phyloP scores from a whole-genome alignment of 495 filamentous ascomycete genomes.

The Letharia lupina region DNA sequence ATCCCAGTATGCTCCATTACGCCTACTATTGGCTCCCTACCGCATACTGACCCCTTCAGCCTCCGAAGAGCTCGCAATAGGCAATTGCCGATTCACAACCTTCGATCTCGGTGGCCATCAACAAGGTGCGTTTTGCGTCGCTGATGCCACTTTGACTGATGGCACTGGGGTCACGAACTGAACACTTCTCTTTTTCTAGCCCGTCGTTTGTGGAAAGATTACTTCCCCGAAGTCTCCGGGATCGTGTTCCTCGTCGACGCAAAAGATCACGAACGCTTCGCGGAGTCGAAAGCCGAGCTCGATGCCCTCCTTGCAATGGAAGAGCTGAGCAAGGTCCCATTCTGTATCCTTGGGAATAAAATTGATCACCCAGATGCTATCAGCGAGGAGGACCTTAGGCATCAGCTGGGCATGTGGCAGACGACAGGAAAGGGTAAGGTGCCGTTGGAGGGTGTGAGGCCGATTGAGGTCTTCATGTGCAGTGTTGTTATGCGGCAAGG shows the following conservation, averaged over 20 bases:
- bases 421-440: slow-evolving; percentile 98
- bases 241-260: slow-evolving; percentile 98
- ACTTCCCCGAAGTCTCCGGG: slow-evolving; percentile 96
- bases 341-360: slow-evolving; percentile 94
- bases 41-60: slow-evolving; percentile 40
- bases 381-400: slow-evolving; percentile 85
- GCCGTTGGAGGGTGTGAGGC: slow-evolving; percentile 84
- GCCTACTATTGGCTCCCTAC: neutral
- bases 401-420: slow-evolving; percentile 85
- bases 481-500: slow-evolving; percentile 96
- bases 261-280: slow-evolving; percentile 87
- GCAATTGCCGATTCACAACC: slow-evolving; percentile 93
- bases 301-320: slow-evolving; percentile 92
- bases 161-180: neutral
- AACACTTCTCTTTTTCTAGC: slow-evolving; percentile 40
- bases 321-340: slow-evolving; percentile 85
- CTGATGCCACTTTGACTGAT: neutral
- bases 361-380: slow-evolving; percentile 96
- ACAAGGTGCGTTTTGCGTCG: slow-evolving; percentile 56
- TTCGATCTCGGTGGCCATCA: slow-evolving; percentile 97
- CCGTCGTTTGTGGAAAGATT: slow-evolving; percentile 94
- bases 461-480: slow-evolving; percentile 99
- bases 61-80: slow-evolving; percentile 92
- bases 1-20: slow-evolving; percentile 61
- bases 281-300: slow-evolving; percentile 91